Evolutionary conservation across 2,329 filamentous ascomycete species (phyloP), one percentile per base, ranked within the genome.

Genomic region (Cytospora piceae): DNA sequence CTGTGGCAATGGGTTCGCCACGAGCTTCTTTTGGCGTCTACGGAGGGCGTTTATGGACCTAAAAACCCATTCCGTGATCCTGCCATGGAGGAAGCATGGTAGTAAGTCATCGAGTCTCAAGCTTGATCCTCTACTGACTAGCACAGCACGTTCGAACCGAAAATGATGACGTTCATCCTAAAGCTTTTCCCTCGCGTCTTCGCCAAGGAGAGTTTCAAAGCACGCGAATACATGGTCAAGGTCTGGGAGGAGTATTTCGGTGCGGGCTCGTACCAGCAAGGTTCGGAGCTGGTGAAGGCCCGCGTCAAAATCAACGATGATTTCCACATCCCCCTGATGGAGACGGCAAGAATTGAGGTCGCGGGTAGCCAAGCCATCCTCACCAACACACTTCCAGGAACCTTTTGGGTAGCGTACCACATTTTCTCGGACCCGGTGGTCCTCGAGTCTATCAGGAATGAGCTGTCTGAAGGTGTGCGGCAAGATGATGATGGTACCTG

Each of bases 321-420:
- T 27, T 61, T 55, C 42, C 11, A 29, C 4, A 61, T 61, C 2
- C 34, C 51, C 14, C 20, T 61, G 14, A 32, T 15, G 51, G 34
- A 61, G 34, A 61, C 59, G n/a, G 59, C 59, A 22, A 61, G 59
- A n/a, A 61, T 61, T 5, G 78, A 81, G 63, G 72, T 77, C 51
- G 78, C 74, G 5, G 72, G 72, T 0, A 70, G 72, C 1, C 70
- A 80, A 59, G 79, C 75, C 0, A 72, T 78, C 56, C 70, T 81
- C 4, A 73, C 72, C 31, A 81, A 78, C 63, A 78, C 76, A 0
- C 69, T 73, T 0, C 75, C 77, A 2, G 71, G 77, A 0, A 46
- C 73, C 0, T 80, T 80, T 65, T 81, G 79, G 79, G 68, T 76
- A 7, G 46, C 77, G 0, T 77, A 73, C 34, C 74, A 76, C 56